phyloP scores from a whole-genome alignment of 1,284 basidiomycete genomes.

The Cryptococcus floricola region DNA sequence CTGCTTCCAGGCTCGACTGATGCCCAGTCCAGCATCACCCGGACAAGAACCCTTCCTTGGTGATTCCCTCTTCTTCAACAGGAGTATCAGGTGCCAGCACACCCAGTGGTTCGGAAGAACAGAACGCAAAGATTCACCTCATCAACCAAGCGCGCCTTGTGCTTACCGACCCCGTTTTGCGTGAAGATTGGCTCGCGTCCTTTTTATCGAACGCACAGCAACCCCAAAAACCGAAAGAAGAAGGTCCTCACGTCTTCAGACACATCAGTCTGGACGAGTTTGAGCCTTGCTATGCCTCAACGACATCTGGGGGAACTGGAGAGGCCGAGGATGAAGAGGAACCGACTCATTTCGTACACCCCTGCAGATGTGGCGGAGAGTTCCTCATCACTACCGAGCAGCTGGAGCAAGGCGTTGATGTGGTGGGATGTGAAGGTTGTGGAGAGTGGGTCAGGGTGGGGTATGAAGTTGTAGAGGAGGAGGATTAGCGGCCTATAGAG shows the following conservation, averaged over 20 bases:
- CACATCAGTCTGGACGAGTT: slow-evolving; percentile 42
- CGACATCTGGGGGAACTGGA: not conserved
- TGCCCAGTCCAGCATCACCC: slow-evolving; percentile 33
- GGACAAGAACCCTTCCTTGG: slow-evolving; percentile 23
- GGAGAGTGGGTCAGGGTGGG: slow-evolving; percentile 50
- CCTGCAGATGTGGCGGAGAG: slow-evolving; percentile 47
- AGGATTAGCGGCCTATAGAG: slow-evolving; percentile 5
- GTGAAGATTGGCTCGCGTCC: slow-evolving; percentile 3
- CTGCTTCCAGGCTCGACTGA: not conserved
- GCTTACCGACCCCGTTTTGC: slow-evolving; percentile 28
- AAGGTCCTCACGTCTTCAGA: slow-evolving; percentile 25
- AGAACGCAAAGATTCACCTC: slow-evolving; percentile 20
- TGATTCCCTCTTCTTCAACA: too few relatives aligned
- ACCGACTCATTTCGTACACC: slow-evolving; percentile 42
- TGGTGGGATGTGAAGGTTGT: slow-evolving; percentile 50
- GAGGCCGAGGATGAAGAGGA: slow-evolving; percentile 18
- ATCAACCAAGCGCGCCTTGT: slow-evolving; percentile 47
- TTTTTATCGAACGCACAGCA: not conserved
- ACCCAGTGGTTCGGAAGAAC: too few relatives aligned
- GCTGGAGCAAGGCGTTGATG: slow-evolving; percentile 49
- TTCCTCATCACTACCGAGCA: slow-evolving; percentile 45
- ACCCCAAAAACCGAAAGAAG: not conserved
- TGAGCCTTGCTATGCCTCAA: slow-evolving; percentile 16
- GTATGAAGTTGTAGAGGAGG: slow-evolving; percentile 47
- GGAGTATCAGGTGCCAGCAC: too few relatives aligned